Base-by-base conservation (phyloP, 305 asterid species). In the Caryopteris hybrid region DNA sequence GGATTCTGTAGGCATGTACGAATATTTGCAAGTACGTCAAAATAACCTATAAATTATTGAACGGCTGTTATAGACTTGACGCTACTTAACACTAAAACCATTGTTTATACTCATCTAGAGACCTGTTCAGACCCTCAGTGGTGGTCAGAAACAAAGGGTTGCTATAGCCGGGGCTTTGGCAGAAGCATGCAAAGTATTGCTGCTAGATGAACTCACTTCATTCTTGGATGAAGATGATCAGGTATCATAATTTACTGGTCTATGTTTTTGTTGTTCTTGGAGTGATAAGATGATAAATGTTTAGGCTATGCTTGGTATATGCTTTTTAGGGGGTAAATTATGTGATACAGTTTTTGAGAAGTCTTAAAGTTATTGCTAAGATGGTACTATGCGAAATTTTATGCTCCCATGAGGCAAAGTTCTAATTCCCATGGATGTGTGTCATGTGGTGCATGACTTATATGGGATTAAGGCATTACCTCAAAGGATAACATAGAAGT, bases 91-190 rank as follows among this genome's bases (percentile, higher is more conserved):
- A 69, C 52, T 25, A 57, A 61, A n/a, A 71, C 73, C 31, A 21
- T 18, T 8, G 41, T 34, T 71, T 73, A 46, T 56, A 46, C 75
- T 31, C 43, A 20, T 74, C 51, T 51, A 93, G 99, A 85, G 94
- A 80, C 97, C 95, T 2, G 89, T 93, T 74, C 99, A 93, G 79
- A 90, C 96, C 72, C 97, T 93, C 41, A 93, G 99, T 45, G 99
- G 99, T 52, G 99, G 99, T 74, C 99, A 93, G 83, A 93, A 93
- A 74, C 99, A 93, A 81, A 86, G 99, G 80, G 99, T 93, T 56
- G 97, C 99, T 36, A 84, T 91, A 43, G 99, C 99, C 52, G 99
- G 99, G 63, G 99, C 99, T 65, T 80, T 93, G 71, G 96, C 97
- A 1, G 99, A 93, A 81, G 87, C 95, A 41, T 90, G 99, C 81